These are phyloP conservation scores for Cystofilobasidium bisporidii DNA, from an alignment of 768 basidiomycete species.

Conservation along the genomic window DNA sequence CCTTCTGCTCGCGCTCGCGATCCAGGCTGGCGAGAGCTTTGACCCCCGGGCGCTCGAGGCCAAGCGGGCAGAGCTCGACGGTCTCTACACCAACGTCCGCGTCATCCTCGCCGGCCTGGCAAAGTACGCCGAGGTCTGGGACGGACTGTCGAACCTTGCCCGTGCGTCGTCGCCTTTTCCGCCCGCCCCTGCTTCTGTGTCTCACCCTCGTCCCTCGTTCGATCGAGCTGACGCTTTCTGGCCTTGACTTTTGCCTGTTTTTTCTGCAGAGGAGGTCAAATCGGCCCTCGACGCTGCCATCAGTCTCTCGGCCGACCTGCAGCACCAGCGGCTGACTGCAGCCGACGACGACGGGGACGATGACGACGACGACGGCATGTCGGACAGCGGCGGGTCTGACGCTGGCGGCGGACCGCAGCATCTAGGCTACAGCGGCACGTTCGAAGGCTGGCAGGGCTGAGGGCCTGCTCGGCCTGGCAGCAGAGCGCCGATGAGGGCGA, in stretches of 20 bases:
- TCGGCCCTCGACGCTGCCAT: conserved; percentile 12
- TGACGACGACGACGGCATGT: conserved; percentile 8
- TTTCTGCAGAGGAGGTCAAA: conserved; percentile 16
- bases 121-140: conserved; percentile 19
- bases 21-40: conserved; percentile 16
- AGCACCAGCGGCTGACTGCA: not conserved
- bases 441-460: too few species aligned
- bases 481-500: too few species aligned
- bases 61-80: conserved; percentile 9
- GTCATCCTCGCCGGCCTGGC: conserved; percentile 15
- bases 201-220: not conserved
- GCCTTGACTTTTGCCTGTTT: not conserved
- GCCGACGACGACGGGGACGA: conserved; percentile 6
- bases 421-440: too few species aligned
- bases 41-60: not conserved
- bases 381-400: not conserved
- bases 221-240: not conserved
- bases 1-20: conserved; percentile 22
- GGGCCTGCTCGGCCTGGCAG: too few species aligned
- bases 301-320: conserved; percentile 12
- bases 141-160: conserved; percentile 15
- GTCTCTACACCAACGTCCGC: conserved; percentile 21
- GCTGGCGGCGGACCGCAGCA: too few species aligned
- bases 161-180: not conserved
- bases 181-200: too few species aligned